phyloP scores from a whole-genome alignment of 176 grass and related monocot species.

The Triticum dicoccoides region DNA sequence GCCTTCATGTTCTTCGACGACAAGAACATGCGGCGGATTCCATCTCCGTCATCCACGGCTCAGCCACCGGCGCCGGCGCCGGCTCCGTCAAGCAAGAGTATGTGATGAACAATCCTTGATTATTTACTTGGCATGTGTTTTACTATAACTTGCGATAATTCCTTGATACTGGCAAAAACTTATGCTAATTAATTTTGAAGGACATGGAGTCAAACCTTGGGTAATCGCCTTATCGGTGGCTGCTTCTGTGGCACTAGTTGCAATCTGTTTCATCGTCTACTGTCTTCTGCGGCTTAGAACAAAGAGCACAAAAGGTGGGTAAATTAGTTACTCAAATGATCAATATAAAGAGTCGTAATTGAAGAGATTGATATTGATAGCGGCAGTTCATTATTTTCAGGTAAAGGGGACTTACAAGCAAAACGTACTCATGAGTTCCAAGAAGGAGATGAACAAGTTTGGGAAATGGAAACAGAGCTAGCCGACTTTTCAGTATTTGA shows the following conservation, averaged over 20 bases:
- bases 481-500: constrained; percentile 4
- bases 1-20: background rate
- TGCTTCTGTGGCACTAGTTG: background rate
- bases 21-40: background rate
- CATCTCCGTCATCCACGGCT: background rate
- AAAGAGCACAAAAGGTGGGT: background rate
- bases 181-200: background rate
- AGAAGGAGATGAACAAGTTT: constrained; percentile 11
- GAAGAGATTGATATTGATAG: too few species aligned
- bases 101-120: background rate
- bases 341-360: background rate
- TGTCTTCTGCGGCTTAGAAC: background rate
- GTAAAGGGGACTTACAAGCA: background rate
- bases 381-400: background rate
- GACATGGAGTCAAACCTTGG: constrained; percentile 5
- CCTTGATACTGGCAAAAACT: background rate
- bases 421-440: background rate
- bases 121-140: background rate
- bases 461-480: constrained; percentile 11
- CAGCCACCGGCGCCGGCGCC: background rate
- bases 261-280: background rate
- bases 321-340: background rate
- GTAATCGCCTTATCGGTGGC: background rate
- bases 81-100: background rate
- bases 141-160: background rate